Conservation (phyloP, 169 alveolate genomes). For the Plasmodium cynomolgi region DNA sequence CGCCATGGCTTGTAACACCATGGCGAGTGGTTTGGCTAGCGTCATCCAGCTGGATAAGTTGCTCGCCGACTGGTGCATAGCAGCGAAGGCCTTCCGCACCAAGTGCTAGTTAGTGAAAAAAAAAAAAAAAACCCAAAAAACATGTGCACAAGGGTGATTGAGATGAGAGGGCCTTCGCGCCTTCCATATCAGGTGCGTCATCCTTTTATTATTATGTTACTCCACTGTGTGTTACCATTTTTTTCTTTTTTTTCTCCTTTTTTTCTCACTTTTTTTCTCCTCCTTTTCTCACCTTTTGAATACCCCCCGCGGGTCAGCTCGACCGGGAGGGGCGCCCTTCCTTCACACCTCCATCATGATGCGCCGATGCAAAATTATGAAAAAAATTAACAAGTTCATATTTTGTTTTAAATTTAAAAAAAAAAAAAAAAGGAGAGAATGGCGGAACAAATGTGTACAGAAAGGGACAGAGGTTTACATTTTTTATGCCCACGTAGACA, state of each 20-base stretch:
- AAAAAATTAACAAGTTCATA: not conserved
- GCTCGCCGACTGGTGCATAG: slow-evolving; percentile 80
- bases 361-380: not conserved
- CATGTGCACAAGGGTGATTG: not conserved
- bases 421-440: not conserved
- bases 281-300: not conserved
- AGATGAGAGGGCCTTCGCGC: not conserved
- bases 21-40: slow-evolving; percentile 79
- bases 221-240: not conserved
- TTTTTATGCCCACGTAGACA: not conserved
- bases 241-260: not conserved
- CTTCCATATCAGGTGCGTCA: not conserved
- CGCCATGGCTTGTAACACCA: slow-evolving; percentile 79
- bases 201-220: not conserved
- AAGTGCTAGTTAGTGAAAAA: slow-evolving; percentile 2
- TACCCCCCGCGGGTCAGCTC: not conserved
- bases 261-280: not conserved
- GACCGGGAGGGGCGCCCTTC: not conserved
- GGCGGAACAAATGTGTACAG: not conserved
- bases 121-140: not conserved
- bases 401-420: not conserved
- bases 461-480: not conserved
- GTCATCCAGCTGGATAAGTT: slow-evolving; percentile 78
- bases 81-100: slow-evolving; percentile 41
- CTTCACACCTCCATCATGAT: not conserved